A percentile compares a stretch with the other conserved stretches of the same genome.
These are phyloP conservation scores for Glycine soja DNA, from an alignment of 306 rosid genomes.

Conservation along the genomic window DNA sequence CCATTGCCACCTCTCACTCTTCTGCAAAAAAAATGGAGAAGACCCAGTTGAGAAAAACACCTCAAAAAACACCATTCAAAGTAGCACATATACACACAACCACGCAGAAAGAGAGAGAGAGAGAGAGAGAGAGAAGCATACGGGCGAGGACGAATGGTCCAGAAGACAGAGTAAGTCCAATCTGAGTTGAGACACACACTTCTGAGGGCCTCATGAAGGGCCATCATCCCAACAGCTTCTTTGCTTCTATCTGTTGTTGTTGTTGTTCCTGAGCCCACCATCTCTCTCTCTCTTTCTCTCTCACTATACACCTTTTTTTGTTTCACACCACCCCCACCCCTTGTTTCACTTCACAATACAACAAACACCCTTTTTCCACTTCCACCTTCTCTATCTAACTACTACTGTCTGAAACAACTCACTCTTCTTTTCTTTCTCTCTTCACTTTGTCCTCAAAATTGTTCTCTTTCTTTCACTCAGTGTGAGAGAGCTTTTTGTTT, in stretches of 20 bases:
- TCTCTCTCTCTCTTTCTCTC: slow-evolving; percentile 54
- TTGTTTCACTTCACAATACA: slow-evolving; percentile 37
- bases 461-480: not conserved
- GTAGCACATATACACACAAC: not conserved
- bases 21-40: slow-evolving; percentile 58
- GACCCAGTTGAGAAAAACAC: slow-evolving; percentile 53
- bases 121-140: slow-evolving; percentile 46
- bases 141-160: slow-evolving; percentile 99
- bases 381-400: slow-evolving; percentile 23
- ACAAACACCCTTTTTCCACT: not conserved
- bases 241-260: slow-evolving; percentile 78
- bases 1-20: slow-evolving; percentile 95
- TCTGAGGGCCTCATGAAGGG: slow-evolving; percentile 99
- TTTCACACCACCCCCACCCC: not conserved
- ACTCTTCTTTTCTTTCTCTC: slow-evolving; percentile 32
- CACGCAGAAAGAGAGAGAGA: slow-evolving; percentile 14
- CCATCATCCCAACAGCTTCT: slow-evolving; percentile 99
- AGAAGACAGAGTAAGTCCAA: slow-evolving; percentile 99
- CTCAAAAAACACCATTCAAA: slow-evolving; percentile 34
- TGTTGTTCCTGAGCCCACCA: slow-evolving; percentile 97
- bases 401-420: slow-evolving; percentile 6
- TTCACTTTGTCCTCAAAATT: not conserved
- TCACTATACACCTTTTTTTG: slow-evolving; percentile 32
- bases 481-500: slow-evolving; percentile 28
- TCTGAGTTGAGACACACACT: slow-evolving; percentile 66